Percentiles rank a stretch among this genome's conserved stretches.
phyloP scores from a whole-genome alignment of 176 grass and related monocot species.

The Phyllostachys edulis region DNA sequence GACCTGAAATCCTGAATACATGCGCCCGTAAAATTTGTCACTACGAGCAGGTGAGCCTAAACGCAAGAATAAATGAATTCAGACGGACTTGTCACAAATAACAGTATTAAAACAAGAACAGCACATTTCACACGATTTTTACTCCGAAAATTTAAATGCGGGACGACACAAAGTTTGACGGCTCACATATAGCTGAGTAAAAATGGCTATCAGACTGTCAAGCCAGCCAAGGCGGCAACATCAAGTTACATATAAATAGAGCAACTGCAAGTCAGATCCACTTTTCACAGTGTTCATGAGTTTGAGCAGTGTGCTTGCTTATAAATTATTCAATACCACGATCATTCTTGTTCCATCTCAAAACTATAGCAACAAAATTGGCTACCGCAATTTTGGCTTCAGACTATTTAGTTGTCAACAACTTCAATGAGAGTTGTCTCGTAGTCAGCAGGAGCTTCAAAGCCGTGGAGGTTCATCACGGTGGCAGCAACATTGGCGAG shows the following conservation, averaged over 20 bases:
- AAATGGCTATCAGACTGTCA: not conserved
- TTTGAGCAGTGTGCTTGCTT: slow-evolving; percentile 27
- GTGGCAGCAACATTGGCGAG: slow-evolving; percentile 91
- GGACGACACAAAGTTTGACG: not conserved
- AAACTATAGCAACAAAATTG: slow-evolving; percentile 56
- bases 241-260: slow-evolving; percentile 14
- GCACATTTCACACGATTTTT: not conserved
- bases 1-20: too few relatives aligned
- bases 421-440: slow-evolving; percentile 86
- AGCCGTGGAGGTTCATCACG: slow-evolving; percentile 95
- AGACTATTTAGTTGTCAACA: slow-evolving; percentile 42
- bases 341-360: slow-evolving; percentile 5
- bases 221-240: not conserved
- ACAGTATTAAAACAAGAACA: not conserved
- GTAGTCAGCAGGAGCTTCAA: slow-evolving; percentile 75
- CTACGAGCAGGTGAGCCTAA: not conserved
- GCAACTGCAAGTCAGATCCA: slow-evolving; percentile 3
- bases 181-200: slow-evolving; percentile 21
- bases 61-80: not conserved
- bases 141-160: not conserved
- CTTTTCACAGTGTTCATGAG: slow-evolving; percentile 1
- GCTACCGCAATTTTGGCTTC: slow-evolving; percentile 13
- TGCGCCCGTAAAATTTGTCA: not conserved
- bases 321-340: slow-evolving; percentile 35
- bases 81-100: not conserved